phyloP scores from a whole-genome alignment of 129 eudicot species.

The Rutidosis leptorrhynchoides region DNA sequence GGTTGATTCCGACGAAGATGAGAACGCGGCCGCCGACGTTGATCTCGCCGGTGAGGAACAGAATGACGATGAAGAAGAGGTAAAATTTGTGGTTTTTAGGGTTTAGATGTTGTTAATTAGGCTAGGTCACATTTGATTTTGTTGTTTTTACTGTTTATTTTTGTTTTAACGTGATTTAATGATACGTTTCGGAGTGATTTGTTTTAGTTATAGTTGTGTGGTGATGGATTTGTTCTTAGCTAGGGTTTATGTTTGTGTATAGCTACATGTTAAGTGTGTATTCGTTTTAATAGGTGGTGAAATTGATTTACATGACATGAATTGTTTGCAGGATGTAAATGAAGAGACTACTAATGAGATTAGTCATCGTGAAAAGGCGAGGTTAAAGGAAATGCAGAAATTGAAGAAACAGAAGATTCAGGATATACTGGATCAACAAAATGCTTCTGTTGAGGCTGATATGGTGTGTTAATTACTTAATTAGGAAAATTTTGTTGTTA shows the following conservation, averaged over 20 bases:
- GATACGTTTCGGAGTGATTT: slow-evolving; percentile 12
- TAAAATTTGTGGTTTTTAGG: slow-evolving; percentile 18
- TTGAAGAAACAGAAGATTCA: slow-evolving; percentile 85
- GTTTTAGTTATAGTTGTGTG: slow-evolving; percentile 13
- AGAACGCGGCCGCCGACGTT: slow-evolving; percentile 32
- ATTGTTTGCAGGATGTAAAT: slow-evolving; percentile 48
- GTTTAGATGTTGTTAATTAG: not conserved
- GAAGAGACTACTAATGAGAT: slow-evolving; percentile 46
- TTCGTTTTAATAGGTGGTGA: not conserved
- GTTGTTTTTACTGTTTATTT: slow-evolving; percentile 7
- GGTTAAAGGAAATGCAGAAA: slow-evolving; percentile 84
- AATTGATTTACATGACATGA: not conserved
- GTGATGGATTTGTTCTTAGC: not conserved
- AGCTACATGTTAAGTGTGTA: not conserved
- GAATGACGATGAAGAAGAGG: slow-evolving; percentile 52
- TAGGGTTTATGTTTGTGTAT: slow-evolving; percentile 21
- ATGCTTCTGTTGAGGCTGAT: slow-evolving; percentile 87
- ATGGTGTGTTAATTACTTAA: slow-evolving; percentile 47
- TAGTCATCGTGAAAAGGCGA: slow-evolving; percentile 71
- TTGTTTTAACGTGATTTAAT: slow-evolving; percentile 4
- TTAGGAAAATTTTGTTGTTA: not conserved
- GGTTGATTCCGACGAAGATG: slow-evolving; percentile 65
- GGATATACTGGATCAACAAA: slow-evolving; percentile 77
- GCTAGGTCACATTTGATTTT: not conserved
- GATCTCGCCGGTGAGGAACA: slow-evolving; percentile 38